A percentile compares a stretch with the other conserved stretches of the same genome.
These are phyloP conservation scores for Ogataea chonburiensis DNA, from an alignment of 805 yeast genomes.

Conservation along the genomic window DNA sequence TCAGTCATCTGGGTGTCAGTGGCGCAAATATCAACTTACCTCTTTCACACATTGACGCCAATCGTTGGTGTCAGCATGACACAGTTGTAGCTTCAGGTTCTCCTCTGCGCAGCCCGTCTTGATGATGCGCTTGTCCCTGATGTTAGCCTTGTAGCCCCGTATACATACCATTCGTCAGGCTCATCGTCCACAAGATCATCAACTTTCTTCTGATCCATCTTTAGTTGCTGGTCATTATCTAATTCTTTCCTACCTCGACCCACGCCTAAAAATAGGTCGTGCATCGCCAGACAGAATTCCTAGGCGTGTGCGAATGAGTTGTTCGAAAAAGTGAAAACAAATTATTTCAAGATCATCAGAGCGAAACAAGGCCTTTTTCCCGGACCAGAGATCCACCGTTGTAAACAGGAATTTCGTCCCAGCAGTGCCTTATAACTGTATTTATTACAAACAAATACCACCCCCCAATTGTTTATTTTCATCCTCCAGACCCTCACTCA, in stretches of 20 bases:
- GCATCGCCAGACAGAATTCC: slow-evolving; percentile 1
- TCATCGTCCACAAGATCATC: slow-evolving; percentile 46
- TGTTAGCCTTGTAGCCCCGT: slow-evolving; percentile 4
- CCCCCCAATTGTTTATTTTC: background rate
- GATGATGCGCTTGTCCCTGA: slow-evolving; percentile 67
- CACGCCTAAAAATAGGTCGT: slow-evolving; percentile 2
- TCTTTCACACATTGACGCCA: slow-evolving; percentile 75
- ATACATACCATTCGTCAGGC: slow-evolving; percentile 64
- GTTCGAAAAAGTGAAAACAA: slow-evolving; percentile 17
- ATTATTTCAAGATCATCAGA: slow-evolving; percentile 7
- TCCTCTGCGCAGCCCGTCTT: slow-evolving; percentile 79
- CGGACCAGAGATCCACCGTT: slow-evolving; percentile 6
- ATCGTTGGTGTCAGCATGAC: slow-evolving; percentile 79
- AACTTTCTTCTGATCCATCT: slow-evolving; percentile 9
- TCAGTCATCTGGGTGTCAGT: slow-evolving; percentile 37
- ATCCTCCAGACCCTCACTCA: background rate
- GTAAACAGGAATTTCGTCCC: slow-evolving; percentile 1
- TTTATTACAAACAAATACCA: slow-evolving; percentile 1
- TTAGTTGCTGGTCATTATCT: slow-evolving; percentile 4
- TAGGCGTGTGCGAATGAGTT: slow-evolving; percentile 18
- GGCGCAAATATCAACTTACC: slow-evolving; percentile 36
- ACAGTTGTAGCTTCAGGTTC: slow-evolving; percentile 65
- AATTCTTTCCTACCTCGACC: background rate
- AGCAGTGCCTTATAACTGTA: background rate
- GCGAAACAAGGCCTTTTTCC: slow-evolving; percentile 4